Evolutionary conservation across 257 asterid species (phyloP), one percentile per base, ranked within the genome.

Genomic region (Orobanche coerulescens): DNA sequence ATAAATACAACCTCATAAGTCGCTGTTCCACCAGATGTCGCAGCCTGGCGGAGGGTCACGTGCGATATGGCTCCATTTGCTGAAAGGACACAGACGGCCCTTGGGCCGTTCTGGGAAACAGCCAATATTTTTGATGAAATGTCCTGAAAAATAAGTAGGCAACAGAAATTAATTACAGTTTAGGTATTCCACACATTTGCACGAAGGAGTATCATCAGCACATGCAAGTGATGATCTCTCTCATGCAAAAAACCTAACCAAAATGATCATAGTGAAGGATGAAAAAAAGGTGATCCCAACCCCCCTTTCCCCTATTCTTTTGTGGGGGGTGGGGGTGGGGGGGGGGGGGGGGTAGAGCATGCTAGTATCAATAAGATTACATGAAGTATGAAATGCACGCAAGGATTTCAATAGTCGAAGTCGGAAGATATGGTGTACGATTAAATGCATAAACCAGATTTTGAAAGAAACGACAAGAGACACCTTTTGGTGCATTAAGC

Each of bases 1-100:
- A 30, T 16, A 0, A 44, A n/a, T n/a, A n/a, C n/a, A 52, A 83
- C 95, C 88, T 86, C 87, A 15, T 79, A 79, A 31, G 85, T 83
- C 5, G 78, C 85, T 0, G 83, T 79, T 75, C 85, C 89, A 25
- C n/a, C 85, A 39, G 84, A 78, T 10, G 83, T 66, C 30, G 83
- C 77, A 44, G 83, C 66, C 52, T 77, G 83, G 42, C 76, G 75
- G 65, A 86, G 82, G 0, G 84, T 75, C 69, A 74, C 85, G 30
- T 62, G 72, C 18, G 92, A 78, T 50, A 86, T 56, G 43, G 76
- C 64, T 62, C 95, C 95, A 24, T 12, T 74, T 13, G 82, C 86
- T 33, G 89, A 77, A 15, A 86, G 63, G 67, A 86, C 74, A 34
- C 81, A 68, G 69, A 81, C 78, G 4, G 82, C 72, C 63, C 78